Conservation (phyloP, 2,329 filamentous ascomycete genomes). For the Venturia nashicola region DNA sequence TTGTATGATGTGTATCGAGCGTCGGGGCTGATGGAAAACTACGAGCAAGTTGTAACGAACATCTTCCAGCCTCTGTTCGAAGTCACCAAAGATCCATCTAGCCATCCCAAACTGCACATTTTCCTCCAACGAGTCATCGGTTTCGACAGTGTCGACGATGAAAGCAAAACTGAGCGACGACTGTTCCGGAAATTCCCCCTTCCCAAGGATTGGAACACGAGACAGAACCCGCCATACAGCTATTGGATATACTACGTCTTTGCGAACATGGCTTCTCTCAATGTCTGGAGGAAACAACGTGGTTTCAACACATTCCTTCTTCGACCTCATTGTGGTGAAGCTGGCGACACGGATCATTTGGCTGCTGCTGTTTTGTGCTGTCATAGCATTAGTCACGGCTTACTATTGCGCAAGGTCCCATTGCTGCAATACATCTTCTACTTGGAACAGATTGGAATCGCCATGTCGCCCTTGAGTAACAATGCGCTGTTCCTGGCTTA, state of each 20-base stretch:
- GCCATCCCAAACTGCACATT: conserved; percentile 83
- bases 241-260: conserved; percentile 99
- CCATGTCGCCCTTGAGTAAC: conserved; percentile 98
- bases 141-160: conserved; percentile 95
- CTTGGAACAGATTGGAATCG: conserved; percentile 92
- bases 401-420: conserved; percentile 85
- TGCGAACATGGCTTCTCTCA: conserved; percentile 84
- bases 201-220: conserved; percentile 76
- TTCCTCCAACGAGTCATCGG: conserved; percentile 93
- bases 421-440: conserved; percentile 96
- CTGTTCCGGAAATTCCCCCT: conserved; percentile 94
- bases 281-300: conserved; percentile 77
- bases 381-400: conserved; percentile 92
- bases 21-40: conserved; percentile 73
- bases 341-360: conserved; percentile 91
- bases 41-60: conserved; percentile 81
- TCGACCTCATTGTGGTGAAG: conserved; percentile 90
- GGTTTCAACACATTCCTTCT: conserved; percentile 94
- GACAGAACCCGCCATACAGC: conserved; percentile 94
- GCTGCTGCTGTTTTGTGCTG: conserved; percentile 84
- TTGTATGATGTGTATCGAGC: conserved; percentile 94
- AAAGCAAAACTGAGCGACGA: conserved; percentile 89
- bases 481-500: conserved; percentile 95
- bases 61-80: conserved; percentile 91
- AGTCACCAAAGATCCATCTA: conserved; percentile 75